Percentiles rank a stretch among this genome's conserved stretches.
Conservation (phyloP, 345 rosid species). For the Firmiana major region DNA sequence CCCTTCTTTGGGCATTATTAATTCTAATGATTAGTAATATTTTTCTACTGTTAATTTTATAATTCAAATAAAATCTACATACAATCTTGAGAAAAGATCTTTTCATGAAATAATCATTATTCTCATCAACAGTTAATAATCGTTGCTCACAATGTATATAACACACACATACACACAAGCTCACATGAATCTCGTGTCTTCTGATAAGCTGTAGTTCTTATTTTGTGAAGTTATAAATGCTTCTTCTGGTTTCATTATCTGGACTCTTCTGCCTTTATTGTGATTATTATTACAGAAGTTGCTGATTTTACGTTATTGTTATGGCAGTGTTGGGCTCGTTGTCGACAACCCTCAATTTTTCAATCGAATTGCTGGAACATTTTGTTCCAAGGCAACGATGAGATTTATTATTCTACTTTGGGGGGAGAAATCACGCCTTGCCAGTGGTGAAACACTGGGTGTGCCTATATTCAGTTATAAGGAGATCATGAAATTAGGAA, state of each 20-base stretch:
- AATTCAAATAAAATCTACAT: neutral
- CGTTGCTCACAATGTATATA: neutral
- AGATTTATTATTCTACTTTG: slow-evolving; percentile 78
- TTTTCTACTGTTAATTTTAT: neutral
- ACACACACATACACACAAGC: neutral
- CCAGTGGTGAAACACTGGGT: slow-evolving; percentile 29
- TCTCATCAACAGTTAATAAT: neutral
- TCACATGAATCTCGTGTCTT: neutral
- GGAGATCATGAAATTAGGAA: slow-evolving; percentile 66
- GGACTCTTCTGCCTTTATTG: slow-evolving; percentile 3
- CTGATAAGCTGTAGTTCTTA: neutral
- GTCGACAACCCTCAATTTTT: slow-evolving; percentile 83
- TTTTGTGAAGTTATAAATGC: neutral
- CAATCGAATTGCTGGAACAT: slow-evolving; percentile 61
- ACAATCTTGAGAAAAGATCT: neutral
- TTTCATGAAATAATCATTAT: slow-evolving; percentile 1
- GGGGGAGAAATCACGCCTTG: slow-evolving; percentile 68
- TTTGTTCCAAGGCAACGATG: slow-evolving; percentile 48
- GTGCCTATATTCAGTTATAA: slow-evolving; percentile 56
- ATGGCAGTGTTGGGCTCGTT: slow-evolving; percentile 78
- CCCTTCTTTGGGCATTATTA: neutral
- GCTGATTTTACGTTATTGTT: slow-evolving; percentile 24
- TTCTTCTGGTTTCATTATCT: slow-evolving; percentile 3
- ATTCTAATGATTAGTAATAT: neutral
- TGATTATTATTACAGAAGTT: slow-evolving; percentile 1